Base-by-base conservation (phyloP, 768 basidiomycete species). In the Floccularia luteovirens region DNA sequence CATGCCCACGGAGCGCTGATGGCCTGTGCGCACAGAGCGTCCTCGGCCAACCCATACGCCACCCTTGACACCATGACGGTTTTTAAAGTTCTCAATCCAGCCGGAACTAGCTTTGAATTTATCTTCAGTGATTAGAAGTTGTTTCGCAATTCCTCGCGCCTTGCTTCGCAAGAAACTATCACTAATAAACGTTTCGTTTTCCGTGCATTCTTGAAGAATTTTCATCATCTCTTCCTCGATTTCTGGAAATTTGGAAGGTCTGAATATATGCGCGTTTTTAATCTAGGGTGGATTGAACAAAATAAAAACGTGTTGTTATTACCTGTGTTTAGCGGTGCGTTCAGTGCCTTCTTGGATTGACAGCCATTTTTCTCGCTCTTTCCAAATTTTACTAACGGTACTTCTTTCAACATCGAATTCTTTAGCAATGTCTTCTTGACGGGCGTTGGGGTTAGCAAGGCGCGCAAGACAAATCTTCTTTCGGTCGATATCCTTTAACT, bases 21-120 rank as follows among this genome's bases (percentile, higher is more conserved):
- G n/a, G n/a, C n/a, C n/a, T n/a, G n/a, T n/a, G n/a, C n/a, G n/a
- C n/a, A n/a, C n/a, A n/a, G n/a, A n/a, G n/a, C n/a, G n/a, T n/a
- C n/a, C n/a, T n/a, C n/a, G 20, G 16, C 32, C 32, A 34, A 14
- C n/a, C 65, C 73, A 52, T 38, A 61, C 72, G 1, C 86, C 87
- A 17, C 74, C 74, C 31, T 77, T 72, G 45, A 93, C 86, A 43
- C 77, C 77, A 47, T 84, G 75, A 24, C 90, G 79, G 50, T 76
- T 73, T 63, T 91, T 92, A 69, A 91, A 93, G 57, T 89, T 89
- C 56, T 92, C 89, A 39, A 93, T 72, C 90, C 90, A 93, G 3
- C 89, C 88, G 7, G 83, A 79, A 53, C 82, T 87, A n/a, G 86
- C 90, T 61, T 91, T 92, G 74, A 93, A 93, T 56, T 75, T 73